These are phyloP conservation scores for Fusarium penzigii DNA, from an alignment of 2,329 filamentous ascomycete genomes.

Conservation along the genomic window DNA sequence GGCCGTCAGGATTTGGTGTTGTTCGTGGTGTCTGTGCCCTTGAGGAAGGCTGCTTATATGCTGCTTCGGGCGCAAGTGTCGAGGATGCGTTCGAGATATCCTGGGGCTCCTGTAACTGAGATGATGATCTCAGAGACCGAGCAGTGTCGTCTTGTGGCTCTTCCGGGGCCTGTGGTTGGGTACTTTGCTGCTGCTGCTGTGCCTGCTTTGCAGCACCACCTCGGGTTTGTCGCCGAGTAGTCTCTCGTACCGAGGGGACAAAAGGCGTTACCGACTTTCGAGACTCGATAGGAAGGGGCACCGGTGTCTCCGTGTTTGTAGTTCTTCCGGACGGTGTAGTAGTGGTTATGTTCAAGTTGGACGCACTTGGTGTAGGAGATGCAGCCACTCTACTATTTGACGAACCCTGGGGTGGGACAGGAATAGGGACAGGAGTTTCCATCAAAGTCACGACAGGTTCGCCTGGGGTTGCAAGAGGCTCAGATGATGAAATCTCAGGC, in stretches of 20 bases:
- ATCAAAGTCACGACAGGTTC: slow-evolving; percentile 28
- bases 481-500: slow-evolving; percentile 20
- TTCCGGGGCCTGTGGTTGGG: slow-evolving; percentile 2
- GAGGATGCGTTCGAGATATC: slow-evolving; percentile 10
- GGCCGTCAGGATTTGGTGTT: slow-evolving; percentile 36
- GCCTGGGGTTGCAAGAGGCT: slow-evolving; percentile 20
- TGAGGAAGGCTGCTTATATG: slow-evolving; percentile 34
- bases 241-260: slow-evolving; percentile 32
- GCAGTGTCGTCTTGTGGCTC: slow-evolving; percentile 6
- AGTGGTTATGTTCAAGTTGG: slow-evolving; percentile 23
- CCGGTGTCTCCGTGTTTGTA: slow-evolving; percentile 37
- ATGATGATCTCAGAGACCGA: slow-evolving; percentile 6
- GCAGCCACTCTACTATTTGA: slow-evolving; percentile 31
- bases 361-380: slow-evolving; percentile 32
- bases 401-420: slow-evolving; percentile 33
- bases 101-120: slow-evolving; percentile 24
- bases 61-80: slow-evolving; percentile 18
- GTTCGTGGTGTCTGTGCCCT: slow-evolving; percentile 38
- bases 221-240: slow-evolving; percentile 47
- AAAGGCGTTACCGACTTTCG: slow-evolving; percentile 35
- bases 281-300: slow-evolving; percentile 38
- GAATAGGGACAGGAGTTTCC: slow-evolving; percentile 46
- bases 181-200: slow-evolving; percentile 13
- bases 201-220: slow-evolving; percentile 43
- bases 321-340: slow-evolving; percentile 34